Conservation (phyloP, 768 basidiomycete species). For the Phanerochaete sordida region DNA sequence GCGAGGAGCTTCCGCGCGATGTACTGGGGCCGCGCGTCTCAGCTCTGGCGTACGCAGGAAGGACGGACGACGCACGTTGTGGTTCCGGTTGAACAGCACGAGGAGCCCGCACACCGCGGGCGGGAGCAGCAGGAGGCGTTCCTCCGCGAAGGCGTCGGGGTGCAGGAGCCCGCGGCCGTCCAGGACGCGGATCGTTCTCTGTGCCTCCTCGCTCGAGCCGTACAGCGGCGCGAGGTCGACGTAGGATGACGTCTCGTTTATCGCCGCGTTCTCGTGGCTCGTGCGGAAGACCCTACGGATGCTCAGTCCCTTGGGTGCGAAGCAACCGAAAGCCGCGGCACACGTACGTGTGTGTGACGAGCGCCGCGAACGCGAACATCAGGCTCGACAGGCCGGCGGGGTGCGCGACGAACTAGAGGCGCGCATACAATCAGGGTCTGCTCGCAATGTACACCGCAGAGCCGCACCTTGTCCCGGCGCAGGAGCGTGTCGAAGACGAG, state of each 20-base stretch:
- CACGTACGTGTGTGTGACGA: conserved; percentile 76
- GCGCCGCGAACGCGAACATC: conserved; percentile 80
- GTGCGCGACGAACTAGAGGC: conserved; percentile 65
- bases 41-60: not conserved
- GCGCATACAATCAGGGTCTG: conserved; percentile 7
- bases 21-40: conserved; percentile 45
- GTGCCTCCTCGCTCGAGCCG: conserved; percentile 62
- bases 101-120: conserved; percentile 72
- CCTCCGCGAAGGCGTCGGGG: conserved; percentile 77
- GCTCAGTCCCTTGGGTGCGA: not conserved
- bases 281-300: conserved; percentile 77
- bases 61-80: conserved; percentile 58
- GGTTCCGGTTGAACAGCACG: conserved; percentile 84
- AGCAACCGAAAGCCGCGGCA: not conserved
- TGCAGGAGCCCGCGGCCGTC: conserved; percentile 64
- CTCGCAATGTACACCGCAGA: not conserved
- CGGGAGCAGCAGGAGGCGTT: conserved; percentile 74
- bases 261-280: conserved; percentile 55
- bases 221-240: conserved; percentile 84
- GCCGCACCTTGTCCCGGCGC: conserved; percentile 57
- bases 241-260: conserved; percentile 86
- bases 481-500: conserved; percentile 79
- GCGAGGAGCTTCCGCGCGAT: conserved; percentile 75
- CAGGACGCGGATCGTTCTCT: conserved; percentile 51
- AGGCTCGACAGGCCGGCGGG: conserved; percentile 75